A percentile compares a stretch with the other conserved stretches of the same genome.
phyloP scores from a whole-genome alignment of 164 flowering plant genomes.

The Annona cherimola region DNA sequence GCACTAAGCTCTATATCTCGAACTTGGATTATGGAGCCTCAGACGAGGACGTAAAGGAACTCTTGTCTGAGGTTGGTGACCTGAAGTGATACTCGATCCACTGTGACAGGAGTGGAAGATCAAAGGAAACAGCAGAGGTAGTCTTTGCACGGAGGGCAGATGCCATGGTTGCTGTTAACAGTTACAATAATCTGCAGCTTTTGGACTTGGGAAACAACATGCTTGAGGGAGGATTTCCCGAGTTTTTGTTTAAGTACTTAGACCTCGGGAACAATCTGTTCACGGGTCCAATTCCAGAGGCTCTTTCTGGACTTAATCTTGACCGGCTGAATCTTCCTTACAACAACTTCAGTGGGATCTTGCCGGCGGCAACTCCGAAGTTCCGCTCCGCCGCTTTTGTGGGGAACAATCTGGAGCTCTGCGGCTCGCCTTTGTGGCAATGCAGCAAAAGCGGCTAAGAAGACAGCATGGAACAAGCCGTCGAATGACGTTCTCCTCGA shows the following conservation, averaged over 20 bases:
- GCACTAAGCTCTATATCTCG: no score
- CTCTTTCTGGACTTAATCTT: constrained; percentile 35
- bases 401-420: constrained; percentile 66
- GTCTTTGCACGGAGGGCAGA: no score
- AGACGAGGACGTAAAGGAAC: no score
- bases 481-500: constrained; percentile 42
- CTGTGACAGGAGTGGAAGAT: no score
- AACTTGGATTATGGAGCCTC: no score
- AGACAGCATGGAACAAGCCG: constrained; percentile 72
- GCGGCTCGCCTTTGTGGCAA: constrained; percentile 59
- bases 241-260: constrained; percentile 52
- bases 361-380: constrained; percentile 48
- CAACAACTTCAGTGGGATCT: constrained; percentile 70
- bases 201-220: constrained; percentile 71
- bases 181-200: constrained; percentile 46
- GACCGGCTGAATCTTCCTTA: constrained; percentile 71
- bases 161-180: no score
- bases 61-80: no score
- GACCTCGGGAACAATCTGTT: constrained; percentile 63
- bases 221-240: constrained; percentile 66
- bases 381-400: constrained; percentile 58
- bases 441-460: constrained; percentile 44
- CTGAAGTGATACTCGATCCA: no score
- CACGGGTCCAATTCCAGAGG: constrained; percentile 53
- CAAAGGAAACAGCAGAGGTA: no score